Evolutionary conservation across 495 filamentous ascomycete species (phyloP).

Genomic region (Choiromyces venosus): DNA sequence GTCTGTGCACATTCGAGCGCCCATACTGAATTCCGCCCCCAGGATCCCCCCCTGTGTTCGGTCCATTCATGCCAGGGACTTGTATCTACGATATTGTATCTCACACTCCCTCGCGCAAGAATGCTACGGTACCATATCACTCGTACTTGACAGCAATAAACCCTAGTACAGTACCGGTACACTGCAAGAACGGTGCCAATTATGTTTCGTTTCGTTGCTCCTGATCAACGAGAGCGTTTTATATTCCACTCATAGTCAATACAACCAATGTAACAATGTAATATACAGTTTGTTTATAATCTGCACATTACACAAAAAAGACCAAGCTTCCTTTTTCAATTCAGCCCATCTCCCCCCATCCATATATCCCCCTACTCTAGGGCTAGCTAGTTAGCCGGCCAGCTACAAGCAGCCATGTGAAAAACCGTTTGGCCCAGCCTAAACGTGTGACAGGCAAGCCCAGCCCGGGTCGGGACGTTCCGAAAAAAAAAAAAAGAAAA

Average conservation of each 20-base stretch:
- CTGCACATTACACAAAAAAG: neutral
- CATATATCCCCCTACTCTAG: neutral
- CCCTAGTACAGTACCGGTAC: no score
- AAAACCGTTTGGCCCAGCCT: constrained; percentile 23
- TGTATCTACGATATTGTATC: neutral
- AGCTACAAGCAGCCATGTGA: neutral
- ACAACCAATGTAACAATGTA: no score
- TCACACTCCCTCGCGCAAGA: neutral
- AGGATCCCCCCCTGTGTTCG: neutral
- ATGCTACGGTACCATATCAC: no score
- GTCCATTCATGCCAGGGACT: neutral
- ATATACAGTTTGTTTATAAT: no score
- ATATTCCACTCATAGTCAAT: neutral
- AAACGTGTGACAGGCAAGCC: constrained; percentile 24
- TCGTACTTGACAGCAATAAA: no score
- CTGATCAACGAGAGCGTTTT: neutral
- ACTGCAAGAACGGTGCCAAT: neutral
- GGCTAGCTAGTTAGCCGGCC: constrained; percentile 5
- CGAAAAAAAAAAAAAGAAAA: no score
- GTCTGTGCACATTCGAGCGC: neutral
- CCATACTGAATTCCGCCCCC: neutral
- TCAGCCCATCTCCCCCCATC: constrained; percentile 5
- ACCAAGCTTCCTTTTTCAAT: neutral
- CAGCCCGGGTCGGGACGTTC: constrained; percentile 33
- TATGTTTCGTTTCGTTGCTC: neutral